Evolutionary conservation across 371 early-diverging fungal genomes (phyloP), one percentile per base, ranked within the genome.

Genomic region (Mortierella polycephala): DNA sequence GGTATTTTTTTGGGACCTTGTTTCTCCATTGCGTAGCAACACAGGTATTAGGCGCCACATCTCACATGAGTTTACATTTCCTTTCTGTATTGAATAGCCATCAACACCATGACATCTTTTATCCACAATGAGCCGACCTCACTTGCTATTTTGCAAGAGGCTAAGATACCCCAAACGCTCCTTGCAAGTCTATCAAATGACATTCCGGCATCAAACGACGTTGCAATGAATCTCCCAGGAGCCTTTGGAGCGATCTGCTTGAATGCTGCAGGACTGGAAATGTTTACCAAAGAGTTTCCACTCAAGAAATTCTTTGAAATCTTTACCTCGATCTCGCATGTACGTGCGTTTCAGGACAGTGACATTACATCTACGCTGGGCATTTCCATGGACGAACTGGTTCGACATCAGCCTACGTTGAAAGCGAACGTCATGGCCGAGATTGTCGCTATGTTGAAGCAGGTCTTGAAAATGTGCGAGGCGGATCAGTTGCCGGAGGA

Each of bases 91-190:
- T 45, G 14, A 13, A 37, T 75, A 86, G 95, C 96, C 0, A 90
- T 95, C 71, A 96, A 96, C 74, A 91, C 97, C 37, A 94, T 94
- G 88, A 90, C 98, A 0, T 96, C 96, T 8, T 94, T 99, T 67
- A 94, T 99, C 49, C 98, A 99, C 81, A 98, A 96, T 72, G 99
- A 99, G 68, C 98, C 99, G 0, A 97, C 98, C 0, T 93, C 91
- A 5, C 83, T 98, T 18, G 73, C 94, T 1, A 94, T 99, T 58
- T 83, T 98, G 49, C 98, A 98, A 81, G 98, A 98, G 81, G 86
- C 90, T 7, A 86, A 90, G 50, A 80, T 98, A 40, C 97, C 98
- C 1, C 93, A 96, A 57, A 86, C 90, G 2, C 92, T 99, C 74
- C 84, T 98, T 39, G 82, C 84, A 5, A 87, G 92, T 30, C 84